Evolutionary conservation across 148 eudicot genomes (phyloP), one percentile per base, ranked within the genome.

Genomic region (Vaccinium darrowii): DNA sequence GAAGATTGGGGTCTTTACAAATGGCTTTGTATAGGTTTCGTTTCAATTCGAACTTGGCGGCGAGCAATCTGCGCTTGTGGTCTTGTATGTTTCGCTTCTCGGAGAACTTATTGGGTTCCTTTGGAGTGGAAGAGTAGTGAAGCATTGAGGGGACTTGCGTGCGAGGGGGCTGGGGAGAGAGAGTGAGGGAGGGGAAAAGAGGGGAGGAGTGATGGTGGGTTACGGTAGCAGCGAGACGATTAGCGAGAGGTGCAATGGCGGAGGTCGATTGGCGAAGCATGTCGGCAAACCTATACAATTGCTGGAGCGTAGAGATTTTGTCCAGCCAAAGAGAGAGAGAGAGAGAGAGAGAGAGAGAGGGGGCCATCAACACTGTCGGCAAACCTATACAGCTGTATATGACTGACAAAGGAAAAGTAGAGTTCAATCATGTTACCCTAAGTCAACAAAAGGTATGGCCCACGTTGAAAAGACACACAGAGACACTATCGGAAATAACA

Each of bases 221-320:
- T 33, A 33, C 0, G 3, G 36, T 33, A 1, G 36, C 36, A 0
- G 36, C 36, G 36, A 33, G 36, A 3, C 0, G 36, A 33, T 36
- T 36, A 3, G 92, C 96, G 8, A 91, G 79, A 23, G 94, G 94
- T 4, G 85, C 88, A 4, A 84, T 87, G 50, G 85, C 67, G 23
- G 90, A 84, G 33, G 89, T 88, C 3, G 95, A 89, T 53, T 90
- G 84, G 21, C 94, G 92, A 3, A 95, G 82, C 49, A 90, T 88
- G 60, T 76, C 53, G 8, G 90, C 69, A 16, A 92, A 87, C 15
- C 39, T 36, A 36, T 36, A 36, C 39, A 36, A 36, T 36, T 36
- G 39, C 3, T 36, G 3, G 39, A 36, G 39, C 0, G 39, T 36
- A 36, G 39, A 36, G 39, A 36, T 36, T 36, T 36, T 36, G 0